phyloP scores from a whole-genome alignment of 495 filamentous ascomycete genomes.

The Parachaetomium inaequale region DNA sequence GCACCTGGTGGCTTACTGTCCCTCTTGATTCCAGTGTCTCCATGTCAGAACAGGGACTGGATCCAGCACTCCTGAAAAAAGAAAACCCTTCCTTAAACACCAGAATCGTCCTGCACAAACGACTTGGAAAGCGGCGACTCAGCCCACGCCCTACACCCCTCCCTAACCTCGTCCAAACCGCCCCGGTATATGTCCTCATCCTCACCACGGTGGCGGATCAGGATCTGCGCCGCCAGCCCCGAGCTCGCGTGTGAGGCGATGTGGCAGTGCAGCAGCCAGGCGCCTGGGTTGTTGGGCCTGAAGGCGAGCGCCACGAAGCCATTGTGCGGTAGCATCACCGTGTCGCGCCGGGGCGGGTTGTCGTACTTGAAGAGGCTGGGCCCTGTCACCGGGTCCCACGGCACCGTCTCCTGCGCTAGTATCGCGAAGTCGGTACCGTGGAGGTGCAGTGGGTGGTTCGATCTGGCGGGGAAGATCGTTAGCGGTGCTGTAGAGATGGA shows the following conservation, averaged over 20 bases:
- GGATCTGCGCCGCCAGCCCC: not conserved
- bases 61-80: too few species aligned
- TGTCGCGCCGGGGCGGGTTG: constrained; percentile 1
- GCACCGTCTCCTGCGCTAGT: not conserved
- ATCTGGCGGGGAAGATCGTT: not conserved
- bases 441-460: not conserved
- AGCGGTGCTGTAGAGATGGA: not conserved
- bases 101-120: not conserved
- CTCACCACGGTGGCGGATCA: not conserved
- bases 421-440: not conserved
- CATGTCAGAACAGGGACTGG: too few species aligned
- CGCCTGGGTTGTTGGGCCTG: not conserved
- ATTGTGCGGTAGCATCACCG: not conserved
- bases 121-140: not conserved
- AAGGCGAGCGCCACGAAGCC: not conserved
- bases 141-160: not conserved
- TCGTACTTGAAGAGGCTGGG: not conserved
- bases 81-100: not conserved
- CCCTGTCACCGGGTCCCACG: not conserved
- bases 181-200: not conserved
- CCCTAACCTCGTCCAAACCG: not conserved
- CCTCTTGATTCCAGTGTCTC: too few species aligned
- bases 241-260: not conserved
- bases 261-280: constrained; percentile 1
- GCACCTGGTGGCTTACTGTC: too few species aligned